phyloP scores from a whole-genome alignment of 495 filamentous ascomycete species.

The Penicillium crystallinum region DNA sequence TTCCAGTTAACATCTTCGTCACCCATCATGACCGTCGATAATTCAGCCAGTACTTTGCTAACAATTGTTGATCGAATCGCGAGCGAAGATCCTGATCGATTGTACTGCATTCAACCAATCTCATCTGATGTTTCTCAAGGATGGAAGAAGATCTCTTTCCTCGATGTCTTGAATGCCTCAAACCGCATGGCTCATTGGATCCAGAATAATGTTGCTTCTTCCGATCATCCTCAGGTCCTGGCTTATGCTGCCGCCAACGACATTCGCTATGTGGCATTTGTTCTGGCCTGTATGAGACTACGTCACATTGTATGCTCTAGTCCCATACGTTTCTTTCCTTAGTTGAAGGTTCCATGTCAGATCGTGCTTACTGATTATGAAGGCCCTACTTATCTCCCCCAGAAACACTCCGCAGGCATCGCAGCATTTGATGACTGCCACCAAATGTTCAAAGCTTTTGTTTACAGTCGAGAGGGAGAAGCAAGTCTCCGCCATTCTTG shows the following conservation, averaged over 20 bases:
- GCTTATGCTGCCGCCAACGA: constrained; percentile 32
- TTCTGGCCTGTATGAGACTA: constrained; percentile 24
- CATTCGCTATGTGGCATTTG: constrained; percentile 21
- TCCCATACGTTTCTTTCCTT: no score
- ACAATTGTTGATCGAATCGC: no score
- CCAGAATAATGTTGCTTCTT: constrained; percentile 26
- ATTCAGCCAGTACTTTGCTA: no score
- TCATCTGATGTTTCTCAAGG: constrained; percentile 43
- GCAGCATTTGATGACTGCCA: no score
- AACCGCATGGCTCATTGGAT: constrained; percentile 49
- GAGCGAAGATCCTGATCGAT: not conserved
- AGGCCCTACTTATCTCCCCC: no score
- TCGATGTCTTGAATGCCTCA: constrained; percentile 46
- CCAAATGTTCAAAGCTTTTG: no score
- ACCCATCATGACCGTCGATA: no score
- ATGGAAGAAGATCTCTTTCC: constrained; percentile 46
- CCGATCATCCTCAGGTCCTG: constrained; percentile 14
- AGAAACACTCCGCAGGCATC: no score
- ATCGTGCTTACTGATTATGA: not conserved
- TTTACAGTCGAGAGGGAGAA: no score
- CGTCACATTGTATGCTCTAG: constrained; percentile 18
- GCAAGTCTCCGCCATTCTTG: no score
- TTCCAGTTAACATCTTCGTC: no score
- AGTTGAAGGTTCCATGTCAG: no score
- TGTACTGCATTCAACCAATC: not conserved